These are phyloP conservation scores for Fomitopsis pinicola DNA, from an alignment of 1,284 basidiomycete species.

Conservation along the genomic window DNA sequence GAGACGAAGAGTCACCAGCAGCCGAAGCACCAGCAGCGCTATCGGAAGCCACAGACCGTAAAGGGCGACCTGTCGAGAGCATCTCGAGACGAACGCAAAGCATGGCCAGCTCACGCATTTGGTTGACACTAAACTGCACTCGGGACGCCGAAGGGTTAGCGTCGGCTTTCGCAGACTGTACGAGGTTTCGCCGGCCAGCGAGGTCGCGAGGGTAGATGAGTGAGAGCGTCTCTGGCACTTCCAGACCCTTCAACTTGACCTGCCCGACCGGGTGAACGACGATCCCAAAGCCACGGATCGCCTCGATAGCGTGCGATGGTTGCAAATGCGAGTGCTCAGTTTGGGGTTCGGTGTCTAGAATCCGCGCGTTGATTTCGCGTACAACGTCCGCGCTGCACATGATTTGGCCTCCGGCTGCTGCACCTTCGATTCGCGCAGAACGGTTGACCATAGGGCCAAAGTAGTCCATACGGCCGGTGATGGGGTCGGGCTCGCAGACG, in stretches of 20 bases:
- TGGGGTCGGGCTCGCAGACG: conserved; percentile 90
- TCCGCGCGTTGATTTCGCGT: conserved; percentile 71
- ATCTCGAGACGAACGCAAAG: conserved; percentile 84
- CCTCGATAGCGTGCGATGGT: conserved; percentile 57
- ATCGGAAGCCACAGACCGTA: conserved; percentile 48
- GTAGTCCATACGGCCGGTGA: conserved; percentile 97
- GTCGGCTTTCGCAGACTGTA: conserved; percentile 9
- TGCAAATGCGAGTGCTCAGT: conserved; percentile 57
- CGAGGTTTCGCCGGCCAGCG: conserved; percentile 67
- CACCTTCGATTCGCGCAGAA: conserved; percentile 80
- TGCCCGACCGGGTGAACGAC: conserved; percentile 82
- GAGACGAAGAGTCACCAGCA: conserved; percentile 28
- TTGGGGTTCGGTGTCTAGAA: conserved; percentile 50
- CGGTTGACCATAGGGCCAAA: conserved; percentile 94
- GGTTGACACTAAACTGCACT: conserved; percentile 70
- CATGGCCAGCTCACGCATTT: conserved; percentile 74
- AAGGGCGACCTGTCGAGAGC: conserved; percentile 50
- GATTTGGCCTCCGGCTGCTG: conserved; percentile 92
- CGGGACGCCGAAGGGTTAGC: conserved; percentile 46
- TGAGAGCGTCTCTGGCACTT: conserved; percentile 85
- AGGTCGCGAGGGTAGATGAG: conserved; percentile 81
- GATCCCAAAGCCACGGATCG: conserved; percentile 73
- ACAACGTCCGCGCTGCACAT: conserved; percentile 90
- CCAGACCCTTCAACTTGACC: conserved; percentile 90
- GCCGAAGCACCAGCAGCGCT: conserved; percentile 16